Evolutionary conservation across 805 yeast species (phyloP).

Genomic region (Nakazawaea populi): DNA sequence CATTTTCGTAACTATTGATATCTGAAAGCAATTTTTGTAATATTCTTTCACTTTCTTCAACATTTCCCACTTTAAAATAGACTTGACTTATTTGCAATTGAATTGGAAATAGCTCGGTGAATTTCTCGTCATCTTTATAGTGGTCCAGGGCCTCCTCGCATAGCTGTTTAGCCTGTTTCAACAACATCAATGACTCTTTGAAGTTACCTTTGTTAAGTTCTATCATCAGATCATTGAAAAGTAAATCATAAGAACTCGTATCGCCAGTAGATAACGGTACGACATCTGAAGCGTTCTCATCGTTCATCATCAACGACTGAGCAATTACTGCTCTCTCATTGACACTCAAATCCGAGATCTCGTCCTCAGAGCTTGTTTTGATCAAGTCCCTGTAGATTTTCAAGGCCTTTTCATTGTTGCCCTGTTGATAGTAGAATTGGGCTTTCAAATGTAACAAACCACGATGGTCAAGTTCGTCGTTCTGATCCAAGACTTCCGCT

Average conservation of each 20-base stretch:
- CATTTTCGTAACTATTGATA: conserved; percentile 17
- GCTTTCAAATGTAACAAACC: conserved; percentile 46
- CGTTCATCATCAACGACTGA: conserved; percentile 28
- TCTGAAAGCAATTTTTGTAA: conserved; percentile 28
- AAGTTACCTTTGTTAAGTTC: conserved; percentile 35
- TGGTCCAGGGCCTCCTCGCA: conserved; percentile 35
- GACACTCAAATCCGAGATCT: conserved; percentile 45
- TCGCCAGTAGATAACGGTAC: conserved; percentile 7
- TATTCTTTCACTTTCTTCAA: conserved; percentile 27
- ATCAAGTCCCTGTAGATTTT: conserved; percentile 38
- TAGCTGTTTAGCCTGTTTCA: conserved; percentile 38
- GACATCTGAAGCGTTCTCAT: conserved; percentile 11
- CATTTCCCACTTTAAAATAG: conserved; percentile 31
- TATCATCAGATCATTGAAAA: conserved; percentile 55
- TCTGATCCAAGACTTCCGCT: conserved; percentile 14
- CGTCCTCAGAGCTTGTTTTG: conserved; percentile 31
- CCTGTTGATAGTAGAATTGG: conserved; percentile 45
- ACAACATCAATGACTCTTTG: conserved; percentile 31
- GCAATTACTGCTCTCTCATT: conserved; percentile 68
- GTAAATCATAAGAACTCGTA: conserved; percentile 43
- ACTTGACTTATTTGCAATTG: conserved; percentile 55
- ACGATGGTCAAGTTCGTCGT: conserved; percentile 16
- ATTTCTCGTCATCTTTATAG: conserved; percentile 38
- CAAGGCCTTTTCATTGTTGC: conserved; percentile 39
- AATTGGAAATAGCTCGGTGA: conserved; percentile 54